Base-by-base conservation (phyloP, 2,329 filamentous ascomycete species). In the Metarhizium brunneum region DNA sequence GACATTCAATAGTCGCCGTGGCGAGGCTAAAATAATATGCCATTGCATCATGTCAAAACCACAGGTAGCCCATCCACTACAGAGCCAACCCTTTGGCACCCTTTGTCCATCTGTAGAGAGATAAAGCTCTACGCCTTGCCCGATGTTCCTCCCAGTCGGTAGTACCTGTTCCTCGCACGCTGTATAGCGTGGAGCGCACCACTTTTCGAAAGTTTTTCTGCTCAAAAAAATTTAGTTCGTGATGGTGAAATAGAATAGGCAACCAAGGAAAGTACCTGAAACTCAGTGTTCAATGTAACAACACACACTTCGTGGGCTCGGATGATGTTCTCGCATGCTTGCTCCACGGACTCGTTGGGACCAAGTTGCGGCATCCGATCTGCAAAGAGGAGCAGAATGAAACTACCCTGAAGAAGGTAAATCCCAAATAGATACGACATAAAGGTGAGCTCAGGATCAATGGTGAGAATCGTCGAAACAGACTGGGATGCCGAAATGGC, bases 201-300 rank as follows among this genome's bases (percentile, higher is more conserved):
- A 81, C 77, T 59, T 78, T 79, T 35, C 78, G 72, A 61, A 81
- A 81, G 59, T 80, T 80, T 66, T 77, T 74, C 76, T 79, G 11
- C 8, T 3, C 25, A 29, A 18, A 29, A 18, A 6, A 14, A 16
- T 16, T 48, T 29, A 29, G 45, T 48, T 29, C 50, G 42, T 32
- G 16, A 13, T 11, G 47, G 51, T 32, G 25, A n/a, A 14, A 43
- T 18, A 43, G n/a, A 20, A 13, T 0, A 29, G 45, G 30, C 3
- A 25, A 25, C 25, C 25, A 45, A 25, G 4, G 14, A 36, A 47
- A 52, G 13, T 65, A 75, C 74, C 67, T 79, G 76, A 58, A 78
- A 79, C 47, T 77, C 75, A 0, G 76, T 78, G 52, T 69, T 74
- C 10, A 79, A 62, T 7, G 76, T 79, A 4, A 77, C 75, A 1